Conservation (phyloP, 1,284 basidiomycete species). For the Apiotrichum veenhuisii region DNA sequence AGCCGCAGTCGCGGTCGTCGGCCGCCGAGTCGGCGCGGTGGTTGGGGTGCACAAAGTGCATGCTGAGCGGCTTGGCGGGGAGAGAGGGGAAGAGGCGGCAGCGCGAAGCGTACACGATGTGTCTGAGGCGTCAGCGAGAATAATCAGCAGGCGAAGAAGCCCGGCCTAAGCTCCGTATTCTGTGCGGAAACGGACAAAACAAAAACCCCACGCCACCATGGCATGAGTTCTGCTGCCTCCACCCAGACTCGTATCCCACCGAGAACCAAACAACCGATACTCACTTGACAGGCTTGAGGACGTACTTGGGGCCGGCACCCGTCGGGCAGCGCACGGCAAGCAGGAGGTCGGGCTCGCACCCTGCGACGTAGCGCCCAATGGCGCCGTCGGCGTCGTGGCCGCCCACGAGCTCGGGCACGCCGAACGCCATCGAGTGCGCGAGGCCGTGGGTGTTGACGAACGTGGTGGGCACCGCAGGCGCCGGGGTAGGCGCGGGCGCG, state of each 20-base stretch:
- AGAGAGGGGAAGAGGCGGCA: slow-evolving; percentile 26
- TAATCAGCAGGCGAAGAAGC: not conserved
- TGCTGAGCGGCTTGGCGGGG: not conserved
- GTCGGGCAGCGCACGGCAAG: slow-evolving; percentile 20
- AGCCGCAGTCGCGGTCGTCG: not conserved
- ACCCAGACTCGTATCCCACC: too few species aligned
- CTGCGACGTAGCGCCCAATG: slow-evolving; percentile 11
- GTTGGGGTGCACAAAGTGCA: not conserved
- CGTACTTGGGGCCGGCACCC: not conserved
- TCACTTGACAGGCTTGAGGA: slow-evolving; percentile 26
- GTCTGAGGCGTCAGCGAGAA: slow-evolving; percentile 13
- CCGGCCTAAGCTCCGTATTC: too few species aligned
- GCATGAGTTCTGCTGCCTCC: too few species aligned
- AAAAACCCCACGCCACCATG: too few species aligned
- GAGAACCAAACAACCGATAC: slow-evolving; percentile 2
- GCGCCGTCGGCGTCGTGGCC: slow-evolving; percentile 9
- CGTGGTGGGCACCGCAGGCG: slow-evolving; percentile 22
- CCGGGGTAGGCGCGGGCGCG: slow-evolving; percentile 8
- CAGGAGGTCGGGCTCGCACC: slow-evolving; percentile 29
- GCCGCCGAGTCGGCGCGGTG: not conserved
- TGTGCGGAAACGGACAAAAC: too few species aligned
- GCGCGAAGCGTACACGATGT: slow-evolving; percentile 29
- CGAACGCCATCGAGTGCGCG: too few species aligned
- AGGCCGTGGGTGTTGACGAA: not conserved
- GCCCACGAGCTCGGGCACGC: slow-evolving; percentile 11